These are phyloP conservation scores for Grigorovia transvaalensis DNA, from an alignment of 805 yeast species.

Conservation along the genomic window DNA sequence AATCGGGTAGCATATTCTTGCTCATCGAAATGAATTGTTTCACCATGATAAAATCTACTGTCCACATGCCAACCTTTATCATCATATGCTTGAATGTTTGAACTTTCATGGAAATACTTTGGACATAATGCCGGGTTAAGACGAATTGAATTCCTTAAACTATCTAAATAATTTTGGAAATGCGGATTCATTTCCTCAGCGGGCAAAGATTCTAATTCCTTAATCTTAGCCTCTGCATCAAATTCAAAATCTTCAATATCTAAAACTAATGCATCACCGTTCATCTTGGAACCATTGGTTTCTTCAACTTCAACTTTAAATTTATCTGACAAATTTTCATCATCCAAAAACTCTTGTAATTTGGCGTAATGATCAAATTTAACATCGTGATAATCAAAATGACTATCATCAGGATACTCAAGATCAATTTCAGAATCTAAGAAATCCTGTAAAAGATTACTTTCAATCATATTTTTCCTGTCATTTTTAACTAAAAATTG, in stretches of 20 bases:
- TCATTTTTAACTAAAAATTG: slow-evolving; percentile 8
- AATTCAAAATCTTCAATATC: slow-evolving; percentile 19
- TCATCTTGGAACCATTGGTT: slow-evolving; percentile 6
- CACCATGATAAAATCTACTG: slow-evolving; percentile 48
- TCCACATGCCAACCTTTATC: slow-evolving; percentile 39
- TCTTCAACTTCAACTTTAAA: slow-evolving; percentile 8
- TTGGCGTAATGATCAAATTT: slow-evolving; percentile 13
- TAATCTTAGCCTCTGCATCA: slow-evolving; percentile 16
- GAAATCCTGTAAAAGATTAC: slow-evolving; percentile 12
- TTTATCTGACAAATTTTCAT: slow-evolving; percentile 4
- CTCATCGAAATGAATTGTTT: slow-evolving; percentile 18
- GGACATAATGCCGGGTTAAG: slow-evolving; percentile 26
- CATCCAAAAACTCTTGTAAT: slow-evolving; percentile 12
- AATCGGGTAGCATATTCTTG: slow-evolving; percentile 7
- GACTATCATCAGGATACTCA: neutral
- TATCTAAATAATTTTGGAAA: slow-evolving; percentile 25
- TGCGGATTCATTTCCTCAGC: slow-evolving; percentile 11
- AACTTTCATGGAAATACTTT: slow-evolving; percentile 30
- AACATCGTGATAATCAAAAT: slow-evolving; percentile 1
- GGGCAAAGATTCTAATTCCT: slow-evolving; percentile 13
- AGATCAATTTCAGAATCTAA: neutral
- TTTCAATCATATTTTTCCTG: slow-evolving; percentile 14
- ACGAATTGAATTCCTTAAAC: slow-evolving; percentile 27
- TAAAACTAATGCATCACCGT: slow-evolving; percentile 10
- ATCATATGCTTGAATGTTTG: neutral